A percentile compares a stretch with the other conserved stretches of the same genome.
Evolutionary conservation across 2,329 filamentous ascomycete species (phyloP).

Genomic region (Pyricularia pennisetigena): DNA sequence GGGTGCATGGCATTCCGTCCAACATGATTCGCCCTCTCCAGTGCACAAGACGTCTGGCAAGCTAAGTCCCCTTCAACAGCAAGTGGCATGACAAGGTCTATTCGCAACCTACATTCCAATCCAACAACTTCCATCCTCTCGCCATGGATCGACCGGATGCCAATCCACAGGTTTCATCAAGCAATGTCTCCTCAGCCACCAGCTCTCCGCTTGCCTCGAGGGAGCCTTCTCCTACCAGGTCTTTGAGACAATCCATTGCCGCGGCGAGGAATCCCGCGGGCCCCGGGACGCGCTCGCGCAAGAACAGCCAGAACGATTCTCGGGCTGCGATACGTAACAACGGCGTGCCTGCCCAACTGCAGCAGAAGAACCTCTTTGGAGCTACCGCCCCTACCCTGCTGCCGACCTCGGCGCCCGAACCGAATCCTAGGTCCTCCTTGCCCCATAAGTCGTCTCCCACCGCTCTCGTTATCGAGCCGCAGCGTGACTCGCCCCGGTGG

Average conservation of each 20-base stretch:
- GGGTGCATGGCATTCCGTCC: constrained; percentile 3
- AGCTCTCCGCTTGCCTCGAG: constrained; percentile 25
- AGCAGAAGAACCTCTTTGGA: constrained; percentile 57
- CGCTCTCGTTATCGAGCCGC: constrained; percentile 25
- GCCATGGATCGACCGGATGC: constrained; percentile 1
- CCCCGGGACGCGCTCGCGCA: constrained; percentile 44
- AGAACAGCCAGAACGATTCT: constrained; percentile 53
- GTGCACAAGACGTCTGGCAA: not conserved
- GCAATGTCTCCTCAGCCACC: constrained; percentile 12
- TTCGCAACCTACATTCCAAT: not conserved
- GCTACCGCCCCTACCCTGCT: constrained; percentile 57
- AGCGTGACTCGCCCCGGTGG: constrained; percentile 57
- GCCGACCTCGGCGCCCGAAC: constrained; percentile 49
- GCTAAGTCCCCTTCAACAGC: not conserved
- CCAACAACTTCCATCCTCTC: not conserved
- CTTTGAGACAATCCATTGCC: constrained; percentile 19
- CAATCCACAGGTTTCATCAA: not conserved
- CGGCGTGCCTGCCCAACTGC: constrained; percentile 27
- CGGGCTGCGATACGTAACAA: constrained; percentile 45
- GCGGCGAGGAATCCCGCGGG: constrained; percentile 18
- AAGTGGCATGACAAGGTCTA: constrained; percentile 1
- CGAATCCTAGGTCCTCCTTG: constrained; percentile 48
- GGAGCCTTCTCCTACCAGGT: constrained; percentile 37
- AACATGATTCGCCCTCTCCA: constrained; percentile 1
- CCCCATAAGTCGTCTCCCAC: constrained; percentile 50